Base-by-base conservation (phyloP, 1,284 basidiomycete genomes). In the Cryptococcus hybrid region DNA sequence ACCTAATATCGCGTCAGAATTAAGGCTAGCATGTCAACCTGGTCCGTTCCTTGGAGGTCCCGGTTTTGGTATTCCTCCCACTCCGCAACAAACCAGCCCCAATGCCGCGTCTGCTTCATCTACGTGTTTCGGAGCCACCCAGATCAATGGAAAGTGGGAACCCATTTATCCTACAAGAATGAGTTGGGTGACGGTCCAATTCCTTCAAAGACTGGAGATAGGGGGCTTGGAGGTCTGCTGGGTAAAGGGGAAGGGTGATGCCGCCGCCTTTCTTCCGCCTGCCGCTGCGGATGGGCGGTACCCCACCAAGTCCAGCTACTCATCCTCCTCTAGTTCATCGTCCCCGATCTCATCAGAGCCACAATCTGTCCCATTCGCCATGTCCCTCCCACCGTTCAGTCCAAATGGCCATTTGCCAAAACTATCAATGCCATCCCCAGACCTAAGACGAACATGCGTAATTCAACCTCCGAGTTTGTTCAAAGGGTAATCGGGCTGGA, bases 401-500 rank as follows among this genome's bases (percentile, higher is more conserved):
- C 59, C 38, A 70, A 68, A 52, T 42, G 61, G 39, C 60, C 62
- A 9, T 70, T 66, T 37, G 44, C 57, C 1, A 70, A 68, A 48
- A 52, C 47, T 38, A 60, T 51, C n/a, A 60, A 60, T 42, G 54
- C 24, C 24, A 24, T 24, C 24, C 24, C 24, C 24, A 24, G 24
- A 24, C 24, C 24, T 24, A 24, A 24, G 24, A 24, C 24, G 24
- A 24, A 24, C 24, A 24, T 24, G 24, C 24, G 24, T 24, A 24
- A 24, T 24, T 24, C 24, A 24, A 91, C 90, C 0, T 93, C 90
- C 37, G 89, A 88, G 2, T 95, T 96, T 76, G 88, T 96, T 65
- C 88, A 89, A 1, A 84, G 92, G 18, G 80, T 91, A 54, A 89
- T 93, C 69, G 86, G 83, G 55, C 81, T 84, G 50, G 90, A 93